phyloP scores from a whole-genome alignment of 2,329 filamentous ascomycete genomes.

The Xylariaceae sp. region DNA sequence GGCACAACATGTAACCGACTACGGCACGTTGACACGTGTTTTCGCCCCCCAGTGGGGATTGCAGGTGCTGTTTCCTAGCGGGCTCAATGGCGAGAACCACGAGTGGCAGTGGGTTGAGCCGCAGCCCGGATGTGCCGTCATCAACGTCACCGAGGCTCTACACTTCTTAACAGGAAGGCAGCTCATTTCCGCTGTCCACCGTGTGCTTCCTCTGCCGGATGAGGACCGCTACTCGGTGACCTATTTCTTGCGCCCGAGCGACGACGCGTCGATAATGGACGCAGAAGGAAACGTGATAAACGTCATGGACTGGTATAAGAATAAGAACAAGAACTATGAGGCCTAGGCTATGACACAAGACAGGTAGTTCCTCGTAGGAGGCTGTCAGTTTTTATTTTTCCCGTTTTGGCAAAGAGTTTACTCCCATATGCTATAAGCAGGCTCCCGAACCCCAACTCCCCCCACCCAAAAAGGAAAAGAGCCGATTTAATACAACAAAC shows the following conservation, averaged over 20 bases:
- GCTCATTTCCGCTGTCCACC: constrained; percentile 6
- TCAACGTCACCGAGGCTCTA: constrained; percentile 21
- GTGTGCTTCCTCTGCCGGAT: constrained; percentile 8
- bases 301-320: constrained; percentile 12
- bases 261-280: constrained; percentile 4
- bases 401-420: too few relatives aligned
- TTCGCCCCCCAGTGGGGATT: constrained; percentile 3
- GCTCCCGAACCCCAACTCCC: too few relatives aligned
- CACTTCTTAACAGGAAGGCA: constrained; percentile 7
- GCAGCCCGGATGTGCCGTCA: background rate
- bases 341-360: constrained; percentile 2
- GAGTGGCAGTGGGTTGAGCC: constrained; percentile 8
- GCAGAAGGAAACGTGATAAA: constrained; percentile 1
- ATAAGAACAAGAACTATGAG: constrained; percentile 13
- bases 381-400: too few relatives aligned
- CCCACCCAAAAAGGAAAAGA: too few relatives aligned
- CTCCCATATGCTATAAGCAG: too few relatives aligned
- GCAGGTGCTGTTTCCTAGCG: background rate
- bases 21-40: constrained; percentile 2
- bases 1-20: constrained; percentile 9
- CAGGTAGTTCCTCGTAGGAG: constrained; percentile 5
- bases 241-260: constrained; percentile 19
- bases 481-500: too few relatives aligned
- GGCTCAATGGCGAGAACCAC: background rate
- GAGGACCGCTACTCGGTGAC: constrained; percentile 10